Evolutionary conservation across 345 rosid genomes (phyloP).

Genomic region (Salix suchowensis): DNA sequence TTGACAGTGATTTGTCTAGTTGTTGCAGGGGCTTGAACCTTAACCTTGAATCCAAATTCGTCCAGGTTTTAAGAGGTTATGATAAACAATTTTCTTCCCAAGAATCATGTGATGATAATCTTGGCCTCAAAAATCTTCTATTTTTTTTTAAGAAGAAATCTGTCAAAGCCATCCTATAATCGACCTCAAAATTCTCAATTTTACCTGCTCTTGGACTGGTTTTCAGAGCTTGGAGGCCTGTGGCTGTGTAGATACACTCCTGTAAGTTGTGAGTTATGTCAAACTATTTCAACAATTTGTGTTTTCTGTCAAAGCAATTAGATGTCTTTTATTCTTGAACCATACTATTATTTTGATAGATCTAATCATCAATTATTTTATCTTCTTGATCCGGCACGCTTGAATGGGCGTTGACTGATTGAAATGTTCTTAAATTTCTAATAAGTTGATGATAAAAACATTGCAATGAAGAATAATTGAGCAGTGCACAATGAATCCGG

Average conservation of each 20-base stretch:
- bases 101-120: background rate
- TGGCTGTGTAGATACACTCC: background rate
- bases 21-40: background rate
- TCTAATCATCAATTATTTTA: background rate
- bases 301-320: too few relatives aligned
- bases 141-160: too few relatives aligned
- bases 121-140: background rate
- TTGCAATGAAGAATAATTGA: background rate
- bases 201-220: background rate
- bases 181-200: background rate
- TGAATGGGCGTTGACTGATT: background rate
- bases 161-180: slow-evolving; percentile 5
- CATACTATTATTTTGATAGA: background rate
- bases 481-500: background rate
- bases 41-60: background rate
- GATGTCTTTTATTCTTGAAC: background rate
- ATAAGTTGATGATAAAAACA: background rate
- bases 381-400: background rate
- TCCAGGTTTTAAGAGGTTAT: background rate
- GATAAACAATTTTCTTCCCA: background rate
- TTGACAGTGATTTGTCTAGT: background rate
- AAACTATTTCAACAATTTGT: background rate
- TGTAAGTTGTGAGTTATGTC: too few relatives aligned
- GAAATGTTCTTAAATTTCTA: background rate
- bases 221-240: background rate